phyloP scores from a whole-genome alignment of 176 grass and related monocot species.

The Oryza meyeriana region DNA sequence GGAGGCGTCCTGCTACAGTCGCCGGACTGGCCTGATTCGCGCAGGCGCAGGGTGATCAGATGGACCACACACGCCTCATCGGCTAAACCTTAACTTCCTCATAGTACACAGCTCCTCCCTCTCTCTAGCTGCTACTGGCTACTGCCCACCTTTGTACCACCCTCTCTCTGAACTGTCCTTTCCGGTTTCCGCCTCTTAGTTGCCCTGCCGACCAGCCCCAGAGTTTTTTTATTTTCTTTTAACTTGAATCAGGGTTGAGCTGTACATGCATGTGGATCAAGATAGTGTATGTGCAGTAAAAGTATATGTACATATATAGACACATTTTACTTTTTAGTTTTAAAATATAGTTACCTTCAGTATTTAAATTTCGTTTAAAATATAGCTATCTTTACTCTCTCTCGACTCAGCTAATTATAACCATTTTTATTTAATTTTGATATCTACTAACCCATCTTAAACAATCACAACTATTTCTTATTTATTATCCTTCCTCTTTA shows the following conservation, averaged over 20 bases:
- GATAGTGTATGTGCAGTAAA: neutral
- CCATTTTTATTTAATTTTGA: too few relatives aligned
- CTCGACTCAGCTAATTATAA: too few relatives aligned
- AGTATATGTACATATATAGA: neutral
- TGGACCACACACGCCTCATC: conserved; percentile 12
- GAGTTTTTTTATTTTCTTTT: too few relatives aligned
- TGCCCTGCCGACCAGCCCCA: neutral
- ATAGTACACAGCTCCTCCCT: neutral
- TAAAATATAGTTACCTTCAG: too few relatives aligned
- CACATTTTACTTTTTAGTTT: too few relatives aligned
- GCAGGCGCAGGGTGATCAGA: conserved; percentile 8
- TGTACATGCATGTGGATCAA: too few relatives aligned
- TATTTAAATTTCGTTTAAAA: too few relatives aligned
- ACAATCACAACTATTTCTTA: too few relatives aligned
- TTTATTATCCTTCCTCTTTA: too few relatives aligned
- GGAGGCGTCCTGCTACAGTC: conserved; percentile 41
- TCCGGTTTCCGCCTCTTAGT: conserved; percentile 36
- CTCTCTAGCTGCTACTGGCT: neutral
- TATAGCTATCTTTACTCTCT: too few relatives aligned
- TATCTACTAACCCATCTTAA: too few relatives aligned
- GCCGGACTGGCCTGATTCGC: conserved; percentile 17
- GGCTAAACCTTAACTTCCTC: conserved; percentile 49
- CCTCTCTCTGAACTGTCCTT: conserved; percentile 41
- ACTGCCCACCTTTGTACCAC: conserved; percentile 8
- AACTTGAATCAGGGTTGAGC: too few relatives aligned